Evolutionary conservation across 345 rosid genomes (phyloP).

Genomic region (Pistacia vera): DNA sequence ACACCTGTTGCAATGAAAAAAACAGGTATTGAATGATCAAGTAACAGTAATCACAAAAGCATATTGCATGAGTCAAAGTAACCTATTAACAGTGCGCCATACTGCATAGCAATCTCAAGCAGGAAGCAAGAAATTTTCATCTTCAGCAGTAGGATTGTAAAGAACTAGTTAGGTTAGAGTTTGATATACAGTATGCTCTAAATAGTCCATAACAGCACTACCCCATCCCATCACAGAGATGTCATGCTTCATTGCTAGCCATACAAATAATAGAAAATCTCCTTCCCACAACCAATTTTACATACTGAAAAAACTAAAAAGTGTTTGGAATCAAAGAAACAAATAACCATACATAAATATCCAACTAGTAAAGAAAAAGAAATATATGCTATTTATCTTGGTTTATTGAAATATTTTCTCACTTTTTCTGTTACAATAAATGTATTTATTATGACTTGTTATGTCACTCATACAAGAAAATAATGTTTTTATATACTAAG

Average conservation of each 20-base stretch:
- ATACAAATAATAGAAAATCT: background rate
- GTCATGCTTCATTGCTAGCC: background rate
- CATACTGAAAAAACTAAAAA: background rate
- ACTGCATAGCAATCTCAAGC: background rate
- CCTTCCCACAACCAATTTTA: background rate
- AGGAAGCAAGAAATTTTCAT: background rate
- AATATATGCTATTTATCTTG: too few relatives aligned
- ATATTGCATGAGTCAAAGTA: background rate
- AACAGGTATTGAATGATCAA: background rate
- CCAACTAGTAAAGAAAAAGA: too few relatives aligned
- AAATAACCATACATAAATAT: too few relatives aligned
- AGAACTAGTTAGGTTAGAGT: background rate
- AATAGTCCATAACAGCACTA: background rate
- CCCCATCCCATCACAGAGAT: background rate
- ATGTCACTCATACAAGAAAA: too few relatives aligned
- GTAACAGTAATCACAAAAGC: background rate
- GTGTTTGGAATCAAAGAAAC: too few relatives aligned
- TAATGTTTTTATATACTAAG: too few relatives aligned
- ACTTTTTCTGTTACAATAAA: too few relatives aligned
- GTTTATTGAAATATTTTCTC: too few relatives aligned
- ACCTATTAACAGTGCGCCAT: background rate
- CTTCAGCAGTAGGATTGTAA: background rate
- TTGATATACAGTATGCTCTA: background rate
- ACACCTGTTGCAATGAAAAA: constrained; percentile 18
- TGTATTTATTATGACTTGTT: too few relatives aligned